These are phyloP conservation scores for Aspergillus sp. DNA, from an alignment of 2,329 filamentous ascomycete species.

Conservation along the genomic window DNA sequence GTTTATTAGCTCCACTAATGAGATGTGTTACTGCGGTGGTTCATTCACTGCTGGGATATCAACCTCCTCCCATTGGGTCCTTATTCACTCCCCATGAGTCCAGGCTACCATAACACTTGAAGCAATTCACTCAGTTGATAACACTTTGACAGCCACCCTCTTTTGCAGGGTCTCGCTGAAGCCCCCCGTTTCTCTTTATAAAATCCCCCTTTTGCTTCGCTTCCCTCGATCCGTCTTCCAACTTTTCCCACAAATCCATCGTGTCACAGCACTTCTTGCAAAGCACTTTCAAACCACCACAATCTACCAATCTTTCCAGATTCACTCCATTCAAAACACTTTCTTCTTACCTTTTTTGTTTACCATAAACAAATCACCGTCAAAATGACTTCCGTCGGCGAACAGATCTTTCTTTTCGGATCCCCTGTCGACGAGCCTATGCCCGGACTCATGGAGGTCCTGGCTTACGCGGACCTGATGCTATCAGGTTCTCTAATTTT, in stretches of 20 bases:
- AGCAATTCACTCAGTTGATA: not conserved
- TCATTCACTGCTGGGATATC: not conserved
- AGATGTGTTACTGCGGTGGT: not conserved
- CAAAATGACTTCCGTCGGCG: slow-evolving; percentile 16
- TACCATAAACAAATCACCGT: not conserved
- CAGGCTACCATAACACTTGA: not conserved
- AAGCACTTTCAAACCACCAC: not conserved
- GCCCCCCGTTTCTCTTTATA: not conserved
- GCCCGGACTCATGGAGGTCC: not conserved
- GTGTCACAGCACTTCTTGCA: not conserved
- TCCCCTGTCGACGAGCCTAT: slow-evolving; percentile 6
- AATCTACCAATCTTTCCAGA: not conserved
- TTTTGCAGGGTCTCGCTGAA: not conserved
- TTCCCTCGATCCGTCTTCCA: not conserved
- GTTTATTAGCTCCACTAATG: not conserved
- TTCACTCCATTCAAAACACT: not conserved
- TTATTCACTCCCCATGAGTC: not conserved
- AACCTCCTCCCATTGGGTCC: not conserved
- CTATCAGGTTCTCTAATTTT: slow-evolving; percentile 9
- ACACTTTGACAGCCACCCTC: not conserved
- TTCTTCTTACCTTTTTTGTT: not conserved
- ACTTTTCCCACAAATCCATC: not conserved
- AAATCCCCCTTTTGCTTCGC: not conserved
- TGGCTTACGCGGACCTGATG: slow-evolving; percentile 14
- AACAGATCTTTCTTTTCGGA: slow-evolving; percentile 19